phyloP scores from a whole-genome alignment of 192 early-diverging fungal genomes.

The Bifiguratus adelaidae region DNA sequence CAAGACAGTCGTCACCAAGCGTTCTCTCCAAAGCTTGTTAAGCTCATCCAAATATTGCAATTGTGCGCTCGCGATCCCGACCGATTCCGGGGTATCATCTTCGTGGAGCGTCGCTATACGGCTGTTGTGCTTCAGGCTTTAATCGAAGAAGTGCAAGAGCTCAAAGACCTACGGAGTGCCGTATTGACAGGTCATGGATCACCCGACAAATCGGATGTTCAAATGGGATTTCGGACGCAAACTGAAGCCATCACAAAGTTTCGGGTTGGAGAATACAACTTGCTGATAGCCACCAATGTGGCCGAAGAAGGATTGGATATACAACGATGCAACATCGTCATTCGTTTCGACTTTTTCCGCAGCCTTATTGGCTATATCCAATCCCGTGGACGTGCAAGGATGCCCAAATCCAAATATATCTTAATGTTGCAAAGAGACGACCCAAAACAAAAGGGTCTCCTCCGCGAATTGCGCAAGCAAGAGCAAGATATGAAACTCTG shows the following conservation, averaged over 20 bases:
- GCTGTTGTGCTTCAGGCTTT: constrained; percentile 48
- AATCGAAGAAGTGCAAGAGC: constrained; percentile 39
- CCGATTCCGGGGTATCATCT: constrained; percentile 83
- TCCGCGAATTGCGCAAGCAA: constrained; percentile 11
- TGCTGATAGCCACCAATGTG: constrained; percentile 85
- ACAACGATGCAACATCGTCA: constrained; percentile 80
- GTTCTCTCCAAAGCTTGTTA: constrained; percentile 61
- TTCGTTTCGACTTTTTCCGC: constrained; percentile 72
- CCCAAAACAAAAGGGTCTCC: constrained; percentile 34
- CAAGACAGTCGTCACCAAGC: too few relatives aligned
- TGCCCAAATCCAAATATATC: constrained; percentile 61
- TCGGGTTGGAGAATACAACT: constrained; percentile 50
- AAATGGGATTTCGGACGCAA: constrained; percentile 45
- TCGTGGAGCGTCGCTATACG: constrained; percentile 63
- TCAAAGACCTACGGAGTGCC: constrained; percentile 30
- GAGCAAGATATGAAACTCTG: constrained; percentile 56
- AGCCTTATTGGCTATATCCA: constrained; percentile 76
- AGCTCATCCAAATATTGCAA: constrained; percentile 50
- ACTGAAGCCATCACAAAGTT: constrained; percentile 56
- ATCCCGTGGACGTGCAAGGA: constrained; percentile 79
- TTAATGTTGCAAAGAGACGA: too few relatives aligned
- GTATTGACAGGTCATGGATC: constrained; percentile 51
- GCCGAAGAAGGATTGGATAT: constrained; percentile 96
- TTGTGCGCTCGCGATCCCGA: constrained; percentile 24
- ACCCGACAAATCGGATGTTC: constrained; percentile 18